Base-by-base conservation (phyloP, 1,139 yeast species). In the Nakaseomyces uthaithaninus region DNA sequence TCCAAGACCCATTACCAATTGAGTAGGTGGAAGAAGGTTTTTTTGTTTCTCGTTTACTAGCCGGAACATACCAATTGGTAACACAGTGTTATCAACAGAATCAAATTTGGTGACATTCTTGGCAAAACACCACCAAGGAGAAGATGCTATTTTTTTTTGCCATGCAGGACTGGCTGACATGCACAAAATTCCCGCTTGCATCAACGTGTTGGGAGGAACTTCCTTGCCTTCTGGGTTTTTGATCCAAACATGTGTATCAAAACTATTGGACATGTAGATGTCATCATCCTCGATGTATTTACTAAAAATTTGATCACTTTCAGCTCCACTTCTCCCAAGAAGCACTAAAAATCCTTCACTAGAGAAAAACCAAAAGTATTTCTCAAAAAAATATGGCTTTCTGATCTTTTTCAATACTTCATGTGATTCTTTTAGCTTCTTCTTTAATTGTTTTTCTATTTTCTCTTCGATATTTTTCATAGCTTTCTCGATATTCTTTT, bases 351-450 rank as follows among this genome's bases (percentile, higher is more conserved):
- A 87, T 0, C 94, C 94, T 57, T 91, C 97, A 48, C 80, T 80
- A 0, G 95, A 74, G 23, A 87, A 71, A 57, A 91, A 91, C 98
- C 98, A 91, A 55, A 69, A 78, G 59, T 82, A 91, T 60, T 91
- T 91, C 56, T 91, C 98, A 65, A 93, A 93, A 84, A 96, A 89
- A 53, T 69, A 80, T 37, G 86, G 85, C 4, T 75, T 72, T 39
- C 96, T 71, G 24, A 82, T 67, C 27, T 74, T 77, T 46, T 75
- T 80, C 45, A 86, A 67, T 2, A 75, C 69, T 35, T 77, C 81
- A 43, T 71, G 73, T 43, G 80, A 80, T 42, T 75, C 75, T 44
- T 81, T 82, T 53, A 82, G 69, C 36, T 77, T 72, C 52, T 72
- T 77, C 41, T 75, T 75, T 51, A 89, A 65, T 54, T 89, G 95